phyloP scores from a whole-genome alignment of 805 yeast species.

The Lipomyces orientalis region DNA sequence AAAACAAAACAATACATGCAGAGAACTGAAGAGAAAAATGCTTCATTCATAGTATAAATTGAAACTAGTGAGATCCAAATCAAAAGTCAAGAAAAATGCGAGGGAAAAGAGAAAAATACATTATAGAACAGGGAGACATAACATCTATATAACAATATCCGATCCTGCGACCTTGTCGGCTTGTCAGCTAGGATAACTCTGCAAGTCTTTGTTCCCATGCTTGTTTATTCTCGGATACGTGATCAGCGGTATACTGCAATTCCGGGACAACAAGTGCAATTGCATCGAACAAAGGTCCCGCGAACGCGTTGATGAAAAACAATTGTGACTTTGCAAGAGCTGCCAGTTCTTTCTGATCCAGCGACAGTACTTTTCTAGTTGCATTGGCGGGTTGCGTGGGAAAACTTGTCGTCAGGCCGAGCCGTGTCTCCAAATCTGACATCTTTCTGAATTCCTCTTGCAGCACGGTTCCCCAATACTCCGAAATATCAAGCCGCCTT shows the following conservation, averaged over 20 bases:
- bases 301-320: constrained; percentile 83
- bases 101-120: background rate
- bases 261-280: constrained; percentile 67
- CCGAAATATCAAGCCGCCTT: constrained; percentile 72
- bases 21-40: background rate
- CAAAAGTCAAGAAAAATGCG: background rate
- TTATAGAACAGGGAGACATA: background rate
- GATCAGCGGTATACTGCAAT: constrained; percentile 42
- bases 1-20: background rate
- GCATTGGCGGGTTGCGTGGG: constrained; percentile 14
- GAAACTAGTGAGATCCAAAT: no score
- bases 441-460: constrained; percentile 79
- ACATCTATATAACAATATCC: background rate
- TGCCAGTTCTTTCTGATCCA: background rate
- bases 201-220: constrained; percentile 24
- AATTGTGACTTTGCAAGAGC: constrained; percentile 71
- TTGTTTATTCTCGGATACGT: constrained; percentile 17
- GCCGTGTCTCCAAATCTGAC: constrained; percentile 54
- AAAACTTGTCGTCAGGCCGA: constrained; percentile 37
- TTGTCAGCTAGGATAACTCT: background rate
- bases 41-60: background rate
- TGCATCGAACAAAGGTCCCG: constrained; percentile 72
- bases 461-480: constrained; percentile 86
- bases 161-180: background rate
- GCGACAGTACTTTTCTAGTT: background rate